These are phyloP conservation scores for Serendipita sp. DNA, from an alignment of 768 basidiomycete genomes.

Conservation along the genomic window DNA sequence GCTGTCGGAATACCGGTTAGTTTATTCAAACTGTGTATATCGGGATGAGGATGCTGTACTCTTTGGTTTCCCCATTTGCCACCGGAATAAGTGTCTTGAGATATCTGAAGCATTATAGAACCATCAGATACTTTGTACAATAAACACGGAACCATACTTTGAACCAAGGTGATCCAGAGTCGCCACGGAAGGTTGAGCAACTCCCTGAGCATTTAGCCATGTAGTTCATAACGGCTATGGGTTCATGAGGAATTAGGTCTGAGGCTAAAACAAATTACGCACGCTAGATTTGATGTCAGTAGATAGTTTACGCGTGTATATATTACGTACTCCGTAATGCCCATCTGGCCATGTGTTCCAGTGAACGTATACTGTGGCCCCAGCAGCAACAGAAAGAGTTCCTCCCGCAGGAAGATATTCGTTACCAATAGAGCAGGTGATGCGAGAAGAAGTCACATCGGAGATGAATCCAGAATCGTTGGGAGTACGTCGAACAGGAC, in stretches of 20 bases:
- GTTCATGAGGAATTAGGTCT: neutral
- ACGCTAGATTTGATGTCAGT: no score
- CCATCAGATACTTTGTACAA: neutral
- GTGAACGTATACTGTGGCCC: neutral
- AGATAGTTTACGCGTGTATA: no score
- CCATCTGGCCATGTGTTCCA: slow-evolving; percentile 9
- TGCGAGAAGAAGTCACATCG: slow-evolving; percentile 3
- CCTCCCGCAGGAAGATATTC: slow-evolving; percentile 4
- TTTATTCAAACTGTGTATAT: no score
- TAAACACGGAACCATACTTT: neutral
- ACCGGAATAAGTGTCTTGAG: no score
- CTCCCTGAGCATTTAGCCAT: slow-evolving; percentile 8
- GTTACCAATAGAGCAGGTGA: slow-evolving; percentile 9
- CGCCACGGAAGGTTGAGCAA: slow-evolving; percentile 8
- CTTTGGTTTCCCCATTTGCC: no score
- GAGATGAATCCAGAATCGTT: neutral
- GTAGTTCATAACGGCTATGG: neutral
- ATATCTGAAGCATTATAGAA: neutral
- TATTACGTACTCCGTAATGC: neutral
- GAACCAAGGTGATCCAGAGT: slow-evolving; percentile 5
- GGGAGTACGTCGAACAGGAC: slow-evolving; percentile 5
- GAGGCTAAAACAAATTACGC: no score
- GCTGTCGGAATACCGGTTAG: neutral
- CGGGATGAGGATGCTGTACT: no score
- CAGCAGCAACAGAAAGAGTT: slow-evolving; percentile 1